Conservation (phyloP, 2,329 filamentous ascomycete genomes). For the Sclerotinia trifoliorum region DNA sequence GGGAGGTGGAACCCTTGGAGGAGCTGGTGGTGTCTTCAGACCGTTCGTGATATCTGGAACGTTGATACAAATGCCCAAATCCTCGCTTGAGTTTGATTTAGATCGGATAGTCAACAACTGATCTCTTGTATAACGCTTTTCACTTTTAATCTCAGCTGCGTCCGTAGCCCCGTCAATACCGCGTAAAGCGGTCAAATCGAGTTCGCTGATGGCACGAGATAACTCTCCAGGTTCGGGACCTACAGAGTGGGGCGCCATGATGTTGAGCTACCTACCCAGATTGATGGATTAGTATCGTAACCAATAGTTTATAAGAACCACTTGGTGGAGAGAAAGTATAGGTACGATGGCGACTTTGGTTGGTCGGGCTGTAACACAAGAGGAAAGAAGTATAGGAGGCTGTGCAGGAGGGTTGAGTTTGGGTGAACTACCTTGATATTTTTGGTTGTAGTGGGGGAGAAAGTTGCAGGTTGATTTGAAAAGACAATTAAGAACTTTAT, state of each 20-base stretch:
- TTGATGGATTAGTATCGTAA: constrained; percentile 1
- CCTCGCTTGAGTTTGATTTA: constrained; percentile 2
- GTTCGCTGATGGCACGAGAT: constrained; percentile 32
- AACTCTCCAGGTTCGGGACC: constrained; percentile 27
- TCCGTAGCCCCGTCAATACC: constrained; percentile 22
- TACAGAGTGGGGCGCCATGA: constrained; percentile 22
- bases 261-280: not conserved
- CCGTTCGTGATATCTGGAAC: constrained; percentile 10
- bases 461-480: not conserved
- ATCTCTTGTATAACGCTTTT: constrained; percentile 28
- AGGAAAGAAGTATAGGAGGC: constrained; percentile 8
- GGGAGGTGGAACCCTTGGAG: constrained; percentile 21
- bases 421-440: not conserved
- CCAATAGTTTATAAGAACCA: not conserved
- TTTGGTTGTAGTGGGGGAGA: not conserved
- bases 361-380: not conserved
- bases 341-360: not conserved
- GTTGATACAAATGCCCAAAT: constrained; percentile 1
- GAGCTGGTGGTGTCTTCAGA: constrained; percentile 21
- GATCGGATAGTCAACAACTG: constrained; percentile 28
- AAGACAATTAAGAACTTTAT: not conserved
- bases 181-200: constrained; percentile 30
- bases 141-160: not conserved
- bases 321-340: constrained; percentile 3
- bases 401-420: constrained; percentile 9